Percentiles rank a stretch among this genome's conserved stretches.
Evolutionary conservation across 257 asterid genomes (phyloP).

Genomic region (Plectranthus barbatus): DNA sequence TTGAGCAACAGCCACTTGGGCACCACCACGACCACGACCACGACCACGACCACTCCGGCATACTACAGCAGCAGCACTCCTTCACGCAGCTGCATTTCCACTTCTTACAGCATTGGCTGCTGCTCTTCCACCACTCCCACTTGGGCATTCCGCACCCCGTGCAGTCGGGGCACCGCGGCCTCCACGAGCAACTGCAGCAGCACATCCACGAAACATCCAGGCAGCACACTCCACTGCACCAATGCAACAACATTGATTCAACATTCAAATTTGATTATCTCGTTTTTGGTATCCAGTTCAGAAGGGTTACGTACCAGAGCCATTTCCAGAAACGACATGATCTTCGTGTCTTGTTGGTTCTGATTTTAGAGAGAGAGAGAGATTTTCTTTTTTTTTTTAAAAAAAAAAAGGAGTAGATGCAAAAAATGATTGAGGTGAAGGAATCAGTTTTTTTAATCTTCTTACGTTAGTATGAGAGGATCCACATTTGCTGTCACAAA

Average conservation of each 20-base stretch:
- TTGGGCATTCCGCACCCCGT: constrained; percentile 28
- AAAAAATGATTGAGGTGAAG: background rate
- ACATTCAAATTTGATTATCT: too few species aligned
- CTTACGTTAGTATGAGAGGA: constrained; percentile 73
- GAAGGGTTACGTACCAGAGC: constrained; percentile 45
- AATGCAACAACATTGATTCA: background rate
- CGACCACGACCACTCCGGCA: constrained; percentile 38
- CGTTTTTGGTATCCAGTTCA: too few species aligned
- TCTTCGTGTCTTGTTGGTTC: constrained; percentile 38
- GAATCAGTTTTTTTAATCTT: background rate
- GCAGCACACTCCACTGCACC: constrained; percentile 48
- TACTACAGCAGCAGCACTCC: constrained; percentile 7
- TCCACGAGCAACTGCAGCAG: constrained; percentile 33
- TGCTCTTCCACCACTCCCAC: constrained; percentile 24
- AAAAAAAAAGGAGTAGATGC: too few species aligned
- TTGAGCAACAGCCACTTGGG: constrained; percentile 24
- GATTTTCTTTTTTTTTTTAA: too few species aligned
- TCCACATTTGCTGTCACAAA: constrained; percentile 49
- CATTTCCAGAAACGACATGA: constrained; percentile 63
- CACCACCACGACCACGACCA: constrained; percentile 33
- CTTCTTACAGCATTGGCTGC: constrained; percentile 31
- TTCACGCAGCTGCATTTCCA: constrained; percentile 30
- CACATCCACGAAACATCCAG: constrained; percentile 46
- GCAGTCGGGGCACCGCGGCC: constrained; percentile 36
- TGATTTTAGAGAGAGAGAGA: constrained; percentile 21